Evolutionary conservation across 202 grass and related monocot species (phyloP), one percentile per base, ranked within the genome.

Genomic region (Brachypodium distachyon): DNA sequence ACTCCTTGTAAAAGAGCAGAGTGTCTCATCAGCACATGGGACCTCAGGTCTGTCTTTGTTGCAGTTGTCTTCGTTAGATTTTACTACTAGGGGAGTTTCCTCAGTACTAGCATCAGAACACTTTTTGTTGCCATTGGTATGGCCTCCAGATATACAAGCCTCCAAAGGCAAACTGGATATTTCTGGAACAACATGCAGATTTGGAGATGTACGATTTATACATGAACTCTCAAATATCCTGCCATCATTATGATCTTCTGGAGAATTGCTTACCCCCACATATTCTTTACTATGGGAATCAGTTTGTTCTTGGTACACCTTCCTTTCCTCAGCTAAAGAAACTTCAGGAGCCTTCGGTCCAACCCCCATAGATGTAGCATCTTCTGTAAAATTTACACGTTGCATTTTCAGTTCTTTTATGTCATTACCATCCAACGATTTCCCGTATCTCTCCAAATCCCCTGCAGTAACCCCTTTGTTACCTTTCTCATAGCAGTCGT

Each of bases 11-110:
- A 46, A 81, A 70, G 33, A 58, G 61, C 76, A 41, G 4, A 31
- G 18, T 41, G 65, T 84, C 3, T 73, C 84, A 85, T 77, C 53
- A 33, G 12, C 51, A 67, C 27, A 80, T 74, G 64, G 86, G 52
- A 73, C 37, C 37, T 76, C 67, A 33, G 73, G 47, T 63, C 22
- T 57, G 53, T 82, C 86, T 57, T 37, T 32, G 44, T 27, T 70
- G 67, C 32, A 48, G 25, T 70, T 41, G 27, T 65, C 61, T 48
- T 84, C 68, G 31, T 78, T 72, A 44, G 26, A 69, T 36, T 70
- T 80, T 44, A 55, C 56, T 80, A 65, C 48, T 32, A 43, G 17
- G 57, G 39, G 39, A 76, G 48, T 65, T 83, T 90, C 75, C 63
- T 76, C 56, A 41, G 32, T 6, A 28, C n/a, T 68, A 62, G 13